These are phyloP conservation scores for Epichloe uncinata DNA, from an alignment of 2,329 filamentous ascomycete genomes.

Conservation along the genomic window DNA sequence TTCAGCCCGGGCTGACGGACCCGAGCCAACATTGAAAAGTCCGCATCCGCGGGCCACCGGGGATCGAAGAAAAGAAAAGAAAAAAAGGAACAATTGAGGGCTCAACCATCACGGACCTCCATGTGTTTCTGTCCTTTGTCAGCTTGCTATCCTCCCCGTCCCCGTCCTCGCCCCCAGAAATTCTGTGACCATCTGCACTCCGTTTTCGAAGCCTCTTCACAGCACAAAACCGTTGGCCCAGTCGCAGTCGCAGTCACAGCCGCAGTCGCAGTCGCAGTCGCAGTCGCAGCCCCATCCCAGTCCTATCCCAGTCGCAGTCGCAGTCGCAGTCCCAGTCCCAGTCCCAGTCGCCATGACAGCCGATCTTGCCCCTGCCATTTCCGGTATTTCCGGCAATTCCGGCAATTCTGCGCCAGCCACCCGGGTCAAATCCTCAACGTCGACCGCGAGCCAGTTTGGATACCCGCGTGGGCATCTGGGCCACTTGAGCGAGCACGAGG, in stretches of 20 bases:
- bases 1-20: not conserved
- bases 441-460: conserved; percentile 25
- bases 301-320: no score
- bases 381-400: conserved; percentile 8
- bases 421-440: conserved; percentile 18
- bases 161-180: not conserved
- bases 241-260: no score
- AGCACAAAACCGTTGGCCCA: not conserved
- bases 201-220: not conserved
- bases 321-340: no score
- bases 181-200: not conserved
- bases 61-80: not conserved
- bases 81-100: no score
- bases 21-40: not conserved
- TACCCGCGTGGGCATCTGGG: conserved; percentile 72
- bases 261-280: no score
- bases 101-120: no score
- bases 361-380: conserved; percentile 9
- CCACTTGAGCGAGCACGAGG: conserved; percentile 58
- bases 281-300: no score
- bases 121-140: not conserved
- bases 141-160: not conserved
- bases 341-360: conserved; percentile 12
- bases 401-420: conserved; percentile 9
- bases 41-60: not conserved